Percentiles rank a stretch among this genome's conserved stretches.
phyloP scores from a whole-genome alignment of 139 green algal genomes.

The Pleodorina starrii region DNA sequence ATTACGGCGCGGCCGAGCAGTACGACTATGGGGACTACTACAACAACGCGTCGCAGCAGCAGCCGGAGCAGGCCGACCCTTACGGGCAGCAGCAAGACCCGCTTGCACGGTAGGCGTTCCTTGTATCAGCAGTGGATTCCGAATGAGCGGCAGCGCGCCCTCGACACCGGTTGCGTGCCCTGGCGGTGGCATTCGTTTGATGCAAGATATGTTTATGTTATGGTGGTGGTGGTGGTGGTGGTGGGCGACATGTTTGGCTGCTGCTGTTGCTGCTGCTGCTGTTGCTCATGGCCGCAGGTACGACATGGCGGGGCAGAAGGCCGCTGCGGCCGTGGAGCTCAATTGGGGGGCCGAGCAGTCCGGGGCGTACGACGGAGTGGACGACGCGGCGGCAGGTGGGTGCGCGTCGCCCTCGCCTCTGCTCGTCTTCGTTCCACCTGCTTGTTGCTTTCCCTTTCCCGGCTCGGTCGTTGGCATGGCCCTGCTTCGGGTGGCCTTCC shows the following conservation, averaged over 20 bases:
- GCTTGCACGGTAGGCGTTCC: constrained; percentile 26
- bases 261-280: no score
- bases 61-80: constrained; percentile 20
- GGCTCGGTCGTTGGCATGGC: no score
- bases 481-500: no score
- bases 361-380: constrained; percentile 6
- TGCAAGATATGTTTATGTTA: not conserved
- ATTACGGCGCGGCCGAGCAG: constrained; percentile 22
- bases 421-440: no score
- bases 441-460: no score
- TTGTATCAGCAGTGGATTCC: no score
- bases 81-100: constrained; percentile 44
- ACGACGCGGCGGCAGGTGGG: constrained; percentile 25
- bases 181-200: no score
- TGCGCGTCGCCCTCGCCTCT: no score
- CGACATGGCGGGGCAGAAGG: constrained; percentile 27
- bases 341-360: constrained; percentile 35
- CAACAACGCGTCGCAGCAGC: not conserved
- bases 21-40: constrained; percentile 44
- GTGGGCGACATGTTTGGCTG: no score
- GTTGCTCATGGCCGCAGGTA: constrained; percentile 30
- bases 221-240: no score
- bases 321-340: constrained; percentile 41
- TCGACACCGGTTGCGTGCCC: no score
- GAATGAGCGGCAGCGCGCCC: not conserved